These are phyloP conservation scores for Choanephora cucurbitarum DNA, from an alignment of 371 early-diverging fungal genomes.

Conservation along the genomic window DNA sequence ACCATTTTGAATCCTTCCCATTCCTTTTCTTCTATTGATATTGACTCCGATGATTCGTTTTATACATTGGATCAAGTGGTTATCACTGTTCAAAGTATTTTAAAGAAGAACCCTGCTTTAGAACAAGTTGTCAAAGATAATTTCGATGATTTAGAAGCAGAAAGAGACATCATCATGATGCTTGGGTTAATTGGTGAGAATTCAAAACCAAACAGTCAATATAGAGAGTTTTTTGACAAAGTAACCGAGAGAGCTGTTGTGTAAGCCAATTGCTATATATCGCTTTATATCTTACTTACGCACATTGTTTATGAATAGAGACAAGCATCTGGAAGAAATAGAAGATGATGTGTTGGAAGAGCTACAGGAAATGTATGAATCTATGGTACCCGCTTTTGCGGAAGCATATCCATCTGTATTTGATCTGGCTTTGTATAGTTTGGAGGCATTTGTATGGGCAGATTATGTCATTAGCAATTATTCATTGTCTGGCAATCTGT, in stretches of 20 bases:
- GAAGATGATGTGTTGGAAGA: slow-evolving; percentile 30
- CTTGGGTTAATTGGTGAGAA: slow-evolving; percentile 43
- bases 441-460: slow-evolving; percentile 46
- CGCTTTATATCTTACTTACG: not conserved
- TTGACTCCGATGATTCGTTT: slow-evolving; percentile 12
- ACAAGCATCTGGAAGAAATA: too few relatives aligned
- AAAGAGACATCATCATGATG: slow-evolving; percentile 51
- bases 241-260: slow-evolving; percentile 4
- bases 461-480: slow-evolving; percentile 33
- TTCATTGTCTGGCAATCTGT: slow-evolving; percentile 29
- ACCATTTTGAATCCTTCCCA: slow-evolving; percentile 31
- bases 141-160: slow-evolving; percentile 50
- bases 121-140: slow-evolving; percentile 22
- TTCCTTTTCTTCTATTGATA: slow-evolving; percentile 5
- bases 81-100: slow-evolving; percentile 31
- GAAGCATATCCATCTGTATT: slow-evolving; percentile 46
- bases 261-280: slow-evolving; percentile 10
- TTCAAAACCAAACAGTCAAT: slow-evolving; percentile 26
- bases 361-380: slow-evolving; percentile 44
- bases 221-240: slow-evolving; percentile 32
- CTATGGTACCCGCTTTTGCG: slow-evolving; percentile 44
- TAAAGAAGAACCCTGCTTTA: slow-evolving; percentile 27
- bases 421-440: slow-evolving; percentile 27
- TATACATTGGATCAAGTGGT: slow-evolving; percentile 24
- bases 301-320: not conserved